A percentile compares a stretch with the other conserved stretches of the same genome.
Conservation (phyloP, 202 grass and related monocot species). For the Elaeis oleifera region DNA sequence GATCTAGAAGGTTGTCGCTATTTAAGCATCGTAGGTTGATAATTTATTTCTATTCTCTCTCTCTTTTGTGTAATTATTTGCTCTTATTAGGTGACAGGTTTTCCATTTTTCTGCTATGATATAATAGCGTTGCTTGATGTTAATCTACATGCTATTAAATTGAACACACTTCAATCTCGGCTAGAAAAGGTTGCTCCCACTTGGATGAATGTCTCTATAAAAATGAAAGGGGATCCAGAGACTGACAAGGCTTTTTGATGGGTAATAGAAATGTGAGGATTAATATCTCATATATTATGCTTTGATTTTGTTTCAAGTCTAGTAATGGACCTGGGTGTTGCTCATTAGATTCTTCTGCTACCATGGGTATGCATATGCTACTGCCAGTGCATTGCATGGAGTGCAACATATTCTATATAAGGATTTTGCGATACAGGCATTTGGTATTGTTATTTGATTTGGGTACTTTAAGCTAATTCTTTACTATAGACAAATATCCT, state of each 20-base stretch:
- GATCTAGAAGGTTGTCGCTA: no score
- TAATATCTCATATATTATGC: not conserved
- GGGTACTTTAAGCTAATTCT: no score
- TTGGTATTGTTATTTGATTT: not conserved
- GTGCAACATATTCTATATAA: constrained; percentile 92
- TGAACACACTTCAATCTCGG: constrained; percentile 31
- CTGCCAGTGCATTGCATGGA: constrained; percentile 92
- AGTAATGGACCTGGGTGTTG: not conserved
- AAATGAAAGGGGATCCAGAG: constrained; percentile 88
- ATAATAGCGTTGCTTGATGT: no score
- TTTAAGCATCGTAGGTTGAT: no score
- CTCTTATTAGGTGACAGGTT: no score
- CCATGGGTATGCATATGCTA: constrained; percentile 83
- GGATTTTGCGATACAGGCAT: constrained; percentile 96
- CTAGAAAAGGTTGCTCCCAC: constrained; percentile 88
- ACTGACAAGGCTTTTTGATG: constrained; percentile 89
- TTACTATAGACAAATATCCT: no score
- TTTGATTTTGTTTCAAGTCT: not conserved
- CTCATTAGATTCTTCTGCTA: constrained; percentile 5
- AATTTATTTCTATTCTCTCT: no score
- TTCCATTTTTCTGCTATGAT: no score
- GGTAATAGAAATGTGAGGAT: constrained; percentile 89
- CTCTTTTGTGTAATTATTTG: no score
- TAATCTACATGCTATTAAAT: no score
- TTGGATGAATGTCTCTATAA: constrained; percentile 93